Base-by-base conservation (phyloP, 805 yeast species). In the Saccharomycopsis fibuligera region DNA sequence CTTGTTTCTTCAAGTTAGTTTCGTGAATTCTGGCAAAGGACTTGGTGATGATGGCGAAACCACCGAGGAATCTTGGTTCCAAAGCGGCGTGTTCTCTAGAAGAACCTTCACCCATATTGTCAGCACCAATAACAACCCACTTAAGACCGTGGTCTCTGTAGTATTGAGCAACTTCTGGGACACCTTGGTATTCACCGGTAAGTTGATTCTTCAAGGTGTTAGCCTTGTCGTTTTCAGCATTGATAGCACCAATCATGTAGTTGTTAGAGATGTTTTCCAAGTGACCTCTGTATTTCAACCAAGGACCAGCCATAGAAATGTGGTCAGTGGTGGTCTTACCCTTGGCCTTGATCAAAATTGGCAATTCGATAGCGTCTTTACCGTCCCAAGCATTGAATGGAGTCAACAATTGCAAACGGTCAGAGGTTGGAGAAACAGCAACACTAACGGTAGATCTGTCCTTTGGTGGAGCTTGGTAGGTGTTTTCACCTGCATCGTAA, bases 201-300 rank as follows among this genome's bases (percentile, higher is more conserved):
- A 82, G 80, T 65, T 77, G 83, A 79, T 91, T 88, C 77, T 78
- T 86, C 59, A 93, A 81, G 63, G 74, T 73, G 86, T 91, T 91
- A 58, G 95, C 96, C 79, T 91, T 87, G 59, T 83, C 86, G 73
- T 91, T 91, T 75, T 85, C 97, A 66, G 90, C 90, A 74, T 91
- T 91, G 69, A 82, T 90, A 60, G 98, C 98, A 78, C 99, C 99
- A 78, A 91, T 91, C 96, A 91, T 90, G 76, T 93, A 91, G 80
- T 93, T 91, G 81, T 91, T 89, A 60, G 97, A 89, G 67, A 91
- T 93, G 83, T 91, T 91, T 77, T 89, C 91, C 76, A 91, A 79
- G 77, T 91, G 99, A 74, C 99, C 99, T 79, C 97, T 87, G 91
- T 91, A 91, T 78, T 91, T 91, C 80, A 91, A 86, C 99, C 99